These are phyloP conservation scores for Aspergillus olivimuriae DNA, from an alignment of 495 filamentous ascomycete genomes.

Conservation along the genomic window DNA sequence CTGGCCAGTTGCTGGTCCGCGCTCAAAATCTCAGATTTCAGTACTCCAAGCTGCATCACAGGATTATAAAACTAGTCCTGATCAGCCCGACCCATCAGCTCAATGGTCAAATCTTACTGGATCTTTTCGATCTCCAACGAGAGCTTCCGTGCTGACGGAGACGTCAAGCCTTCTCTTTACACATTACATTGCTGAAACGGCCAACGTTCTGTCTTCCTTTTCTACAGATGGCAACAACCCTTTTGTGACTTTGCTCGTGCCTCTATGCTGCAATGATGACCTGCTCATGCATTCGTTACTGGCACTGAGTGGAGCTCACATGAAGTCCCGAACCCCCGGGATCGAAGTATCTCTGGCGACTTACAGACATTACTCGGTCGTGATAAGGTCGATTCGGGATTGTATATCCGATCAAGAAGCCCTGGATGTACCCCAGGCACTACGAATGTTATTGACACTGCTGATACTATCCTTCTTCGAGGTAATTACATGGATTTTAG, in stretches of 20 bases:
- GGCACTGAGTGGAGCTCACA: constrained; percentile 1
- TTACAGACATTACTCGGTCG: background rate
- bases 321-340: background rate
- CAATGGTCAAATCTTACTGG: background rate
- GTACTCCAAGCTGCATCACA: too few species aligned
- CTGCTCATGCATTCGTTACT: constrained; percentile 4
- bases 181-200: constrained; percentile 1
- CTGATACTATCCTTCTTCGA: constrained; percentile 2
- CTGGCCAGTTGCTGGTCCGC: too few species aligned
- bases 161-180: background rate
- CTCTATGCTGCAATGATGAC: background rate
- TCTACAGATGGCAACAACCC: background rate
- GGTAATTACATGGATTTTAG: background rate
- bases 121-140: background rate
- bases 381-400: background rate
- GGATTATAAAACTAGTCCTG: too few species aligned
- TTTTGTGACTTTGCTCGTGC: background rate
- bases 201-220: background rate
- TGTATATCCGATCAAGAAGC: background rate
- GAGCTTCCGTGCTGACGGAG: background rate
- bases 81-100: too few species aligned
- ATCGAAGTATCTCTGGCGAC: background rate
- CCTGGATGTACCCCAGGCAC: background rate
- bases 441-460: background rate
- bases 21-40: too few species aligned